Conservation (phyloP, 2,329 filamentous ascomycete species). For the Exserohilum turcica region DNA sequence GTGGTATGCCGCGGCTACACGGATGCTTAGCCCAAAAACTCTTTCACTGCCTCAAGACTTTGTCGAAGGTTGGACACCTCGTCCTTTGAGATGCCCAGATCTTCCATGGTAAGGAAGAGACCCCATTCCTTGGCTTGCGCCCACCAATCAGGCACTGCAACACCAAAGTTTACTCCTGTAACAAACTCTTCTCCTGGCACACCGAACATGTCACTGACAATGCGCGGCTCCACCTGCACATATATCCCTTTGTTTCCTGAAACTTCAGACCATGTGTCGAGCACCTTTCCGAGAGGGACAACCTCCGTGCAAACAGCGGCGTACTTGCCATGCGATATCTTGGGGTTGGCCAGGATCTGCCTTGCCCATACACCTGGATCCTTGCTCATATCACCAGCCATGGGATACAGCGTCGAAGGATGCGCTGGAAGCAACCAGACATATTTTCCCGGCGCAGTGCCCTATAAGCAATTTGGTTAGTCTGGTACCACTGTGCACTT, state of each 20-base stretch:
- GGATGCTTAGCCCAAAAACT: conserved; percentile 1
- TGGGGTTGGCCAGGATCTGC: conserved; percentile 7
- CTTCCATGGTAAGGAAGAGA: conserved; percentile 4
- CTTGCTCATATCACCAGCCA: conserved; percentile 8
- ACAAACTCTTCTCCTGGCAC: conserved; percentile 6
- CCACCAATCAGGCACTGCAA: conserved; percentile 6
- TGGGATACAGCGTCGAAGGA: conserved; percentile 1
- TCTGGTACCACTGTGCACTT: not conserved
- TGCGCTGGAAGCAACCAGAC: conserved; percentile 6
- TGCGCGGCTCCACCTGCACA: conserved; percentile 1
- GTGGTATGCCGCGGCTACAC: no score
- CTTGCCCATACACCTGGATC: conserved; percentile 9
- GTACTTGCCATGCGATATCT: conserved; percentile 5
- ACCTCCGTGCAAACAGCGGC: conserved; percentile 6
- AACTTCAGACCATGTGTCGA: not conserved
- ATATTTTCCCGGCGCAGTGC: not conserved
- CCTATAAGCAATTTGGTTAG: not conserved
- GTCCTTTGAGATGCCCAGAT: conserved; percentile 1
- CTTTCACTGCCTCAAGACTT: conserved; percentile 1
- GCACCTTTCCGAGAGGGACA: not conserved
- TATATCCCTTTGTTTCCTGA: conserved; percentile 8
- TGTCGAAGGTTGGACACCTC: conserved; percentile 8
- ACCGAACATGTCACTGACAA: not conserved
- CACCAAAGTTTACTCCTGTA: conserved; percentile 5
- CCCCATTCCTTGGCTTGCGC: conserved; percentile 1